Evolutionary conservation across 2,329 filamentous ascomycete genomes (phyloP), one percentile per base, ranked within the genome.

Genomic region (Rhynchosporium graminicola): DNA sequence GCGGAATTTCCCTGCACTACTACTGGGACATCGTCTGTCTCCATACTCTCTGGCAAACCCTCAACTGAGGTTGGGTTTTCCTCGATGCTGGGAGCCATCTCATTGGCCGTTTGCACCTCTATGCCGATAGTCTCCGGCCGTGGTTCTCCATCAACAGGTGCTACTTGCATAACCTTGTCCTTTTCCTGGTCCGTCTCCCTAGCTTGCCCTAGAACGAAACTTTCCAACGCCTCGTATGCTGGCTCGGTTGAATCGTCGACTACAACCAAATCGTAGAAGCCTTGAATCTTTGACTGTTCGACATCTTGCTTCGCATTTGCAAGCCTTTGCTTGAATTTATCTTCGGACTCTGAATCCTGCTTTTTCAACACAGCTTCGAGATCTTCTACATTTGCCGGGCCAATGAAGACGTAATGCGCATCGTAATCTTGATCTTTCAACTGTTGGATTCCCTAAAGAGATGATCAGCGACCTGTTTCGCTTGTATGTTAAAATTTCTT

Each of bases 361-460:
- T 75, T 74, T 42, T 78, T 75, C 57, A 86, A 68, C 38, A 80
- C 76, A 47, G 69, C 58, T 63, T 78, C 76, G 9, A 81, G 68
- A 3, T 71, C 72, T 29, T 76, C 75, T 26, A 74, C 59, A 46
- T 69, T 73, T 0, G 82, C 74, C 2, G 82, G 79, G 38, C 77
- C 75, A 64, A 88, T 69, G 63, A 85, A 80, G 58, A 87, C 74
- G 66, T 81, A 82, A 5, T 84, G 81, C 2, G 83, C 84, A 33
- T 78, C 71, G 61, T 83, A 86, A 54, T 78, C 81, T 69, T 82
- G 81, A 62, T 85, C 83, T 65, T 82, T 84, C 63, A 83, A 80
- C 69, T 83, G 82, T 69, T 84, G 80, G 6, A 80, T 79, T 28
- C 82, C 80, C 84, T 86, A 52, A 38, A 3, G 6, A 15, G 61